phyloP scores from a whole-genome alignment of 1,284 basidiomycete genomes.

The Tylopilus orsonianus region DNA sequence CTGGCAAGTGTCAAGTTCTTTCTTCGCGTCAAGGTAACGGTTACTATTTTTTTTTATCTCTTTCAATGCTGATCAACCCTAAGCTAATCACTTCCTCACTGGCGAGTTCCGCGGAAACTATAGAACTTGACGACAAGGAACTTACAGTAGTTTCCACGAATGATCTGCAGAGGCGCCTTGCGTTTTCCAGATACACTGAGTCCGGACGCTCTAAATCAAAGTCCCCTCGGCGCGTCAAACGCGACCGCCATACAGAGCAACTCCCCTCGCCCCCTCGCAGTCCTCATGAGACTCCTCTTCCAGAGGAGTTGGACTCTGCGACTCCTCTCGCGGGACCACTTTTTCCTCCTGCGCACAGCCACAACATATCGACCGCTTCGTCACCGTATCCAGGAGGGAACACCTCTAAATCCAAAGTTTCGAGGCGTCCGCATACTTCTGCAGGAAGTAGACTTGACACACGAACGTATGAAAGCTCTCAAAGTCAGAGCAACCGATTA shows the following conservation, averaged over 20 bases:
- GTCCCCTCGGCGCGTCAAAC: constrained; percentile 49
- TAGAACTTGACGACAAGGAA: constrained; percentile 70
- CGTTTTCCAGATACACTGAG: constrained; percentile 61
- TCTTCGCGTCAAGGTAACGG: constrained; percentile 61
- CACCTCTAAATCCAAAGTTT: constrained; percentile 20
- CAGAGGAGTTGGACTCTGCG: constrained; percentile 12
- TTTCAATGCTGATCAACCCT: constrained; percentile 11
- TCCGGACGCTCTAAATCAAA: constrained; percentile 56
- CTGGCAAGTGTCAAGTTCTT: constrained; percentile 70
- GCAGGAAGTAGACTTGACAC: constrained; percentile 47
- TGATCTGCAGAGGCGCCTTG: constrained; percentile 63
- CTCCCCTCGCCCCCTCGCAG: constrained; percentile 36
- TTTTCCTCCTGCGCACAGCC: constrained; percentile 18
- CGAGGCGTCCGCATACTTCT: constrained; percentile 58
- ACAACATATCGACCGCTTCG: constrained; percentile 35
- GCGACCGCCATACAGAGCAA: constrained; percentile 38
- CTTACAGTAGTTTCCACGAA: constrained; percentile 65
- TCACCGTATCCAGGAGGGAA: constrained; percentile 29
- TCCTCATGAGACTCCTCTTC: constrained; percentile 15
- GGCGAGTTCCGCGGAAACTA: constrained; percentile 51
- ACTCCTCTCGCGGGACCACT: constrained; percentile 5
- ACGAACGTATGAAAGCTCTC: constrained; percentile 14
- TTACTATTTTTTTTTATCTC: constrained; percentile 6
- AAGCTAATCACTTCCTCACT: constrained; percentile 61
- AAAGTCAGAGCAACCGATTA: constrained; percentile 20